Conservation (phyloP, 2,329 filamentous ascomycete species). For the Harringtonia aguacate region DNA sequence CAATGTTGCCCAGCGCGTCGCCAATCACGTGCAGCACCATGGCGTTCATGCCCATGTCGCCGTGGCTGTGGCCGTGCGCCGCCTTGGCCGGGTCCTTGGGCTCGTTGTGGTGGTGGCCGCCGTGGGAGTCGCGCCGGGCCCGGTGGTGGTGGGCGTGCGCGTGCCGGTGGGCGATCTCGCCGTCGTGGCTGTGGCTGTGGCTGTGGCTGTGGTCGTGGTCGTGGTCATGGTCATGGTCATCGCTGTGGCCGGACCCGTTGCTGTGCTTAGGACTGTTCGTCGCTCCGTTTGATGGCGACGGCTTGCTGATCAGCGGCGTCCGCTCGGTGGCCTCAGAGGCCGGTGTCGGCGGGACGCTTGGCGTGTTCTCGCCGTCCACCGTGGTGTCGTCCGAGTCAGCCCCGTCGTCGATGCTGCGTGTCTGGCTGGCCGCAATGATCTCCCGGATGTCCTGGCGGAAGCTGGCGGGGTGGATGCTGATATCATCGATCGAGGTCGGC, state of each 20-base stretch:
- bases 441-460: constrained; percentile 71
- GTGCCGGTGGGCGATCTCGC: no score
- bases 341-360: constrained; percentile 2
- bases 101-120: constrained; percentile 63
- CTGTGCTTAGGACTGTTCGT: constrained; percentile 12
- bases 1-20: constrained; percentile 77
- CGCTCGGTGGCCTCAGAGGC: constrained; percentile 23
- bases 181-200: constrained; percentile 14
- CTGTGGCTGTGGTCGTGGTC: constrained; percentile 16
- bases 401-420: constrained; percentile 42
- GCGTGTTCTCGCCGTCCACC: constrained; percentile 17
- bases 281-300: constrained; percentile 14
- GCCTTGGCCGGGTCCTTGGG: constrained; percentile 64
- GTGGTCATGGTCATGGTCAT: constrained; percentile 15
- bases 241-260: constrained; percentile 16
- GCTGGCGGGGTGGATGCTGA: constrained; percentile 79
- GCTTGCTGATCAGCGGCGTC: constrained; percentile 24
- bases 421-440: constrained; percentile 73
- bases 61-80: constrained; percentile 65
- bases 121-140: constrained; percentile 46
- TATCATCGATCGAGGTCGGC: constrained; percentile 56
- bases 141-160: constrained; percentile 17
- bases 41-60: constrained; percentile 90
- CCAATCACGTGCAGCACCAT: constrained; percentile 69
- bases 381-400: constrained; percentile 32